Evolutionary conservation across 352 stramenopile species (phyloP), one percentile per base, ranked within the genome.

Genomic region (Phytopythium mirpurense): DNA sequence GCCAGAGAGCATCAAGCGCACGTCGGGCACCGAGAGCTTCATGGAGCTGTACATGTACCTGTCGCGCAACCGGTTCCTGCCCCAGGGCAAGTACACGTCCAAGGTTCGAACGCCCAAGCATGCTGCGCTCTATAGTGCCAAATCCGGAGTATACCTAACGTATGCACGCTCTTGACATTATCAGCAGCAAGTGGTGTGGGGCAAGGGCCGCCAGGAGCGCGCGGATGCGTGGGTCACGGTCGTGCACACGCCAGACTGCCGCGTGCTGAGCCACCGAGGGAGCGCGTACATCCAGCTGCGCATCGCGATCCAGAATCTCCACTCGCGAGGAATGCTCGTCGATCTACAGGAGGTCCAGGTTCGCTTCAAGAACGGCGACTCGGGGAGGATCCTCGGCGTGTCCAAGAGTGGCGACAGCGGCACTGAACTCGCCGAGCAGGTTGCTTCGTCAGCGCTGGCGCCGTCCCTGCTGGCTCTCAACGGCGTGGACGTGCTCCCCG

Each of bases 141-240:
- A n/a, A n/a, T n/a, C n/a, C n/a, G n/a, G n/a, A n/a, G n/a, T n/a
- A n/a, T n/a, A n/a, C n/a, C n/a, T n/a, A n/a, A n/a, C n/a, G n/a
- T n/a, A n/a, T n/a, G n/a, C n/a, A n/a, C n/a, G n/a, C n/a, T n/a
- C n/a, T n/a, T n/a, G n/a, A n/a, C n/a, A n/a, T n/a, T n/a, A n/a
- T n/a, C 42, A 72, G 65, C 69, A 84, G 24, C 75, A 87, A 56
- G 68, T 88, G 44, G 69, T 87, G 7, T 91, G 80, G 80, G 80
- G 78, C 4, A 79, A 78, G 24, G 77, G 62, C 23, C 70, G 78
- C 1, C 73, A 86, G 15, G 71, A 89, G 54, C 70, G 70, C n/a
- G 70, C 78, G 3, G 78, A 91, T 46, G 72, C 81, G 16, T 91
- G 80, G 80, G 65, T 91, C 46, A 89, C 76, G 5, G 60, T 91